Evolutionary conservation across 441 rosid species (phyloP).

Genomic region (Aleurites moluccanus): DNA sequence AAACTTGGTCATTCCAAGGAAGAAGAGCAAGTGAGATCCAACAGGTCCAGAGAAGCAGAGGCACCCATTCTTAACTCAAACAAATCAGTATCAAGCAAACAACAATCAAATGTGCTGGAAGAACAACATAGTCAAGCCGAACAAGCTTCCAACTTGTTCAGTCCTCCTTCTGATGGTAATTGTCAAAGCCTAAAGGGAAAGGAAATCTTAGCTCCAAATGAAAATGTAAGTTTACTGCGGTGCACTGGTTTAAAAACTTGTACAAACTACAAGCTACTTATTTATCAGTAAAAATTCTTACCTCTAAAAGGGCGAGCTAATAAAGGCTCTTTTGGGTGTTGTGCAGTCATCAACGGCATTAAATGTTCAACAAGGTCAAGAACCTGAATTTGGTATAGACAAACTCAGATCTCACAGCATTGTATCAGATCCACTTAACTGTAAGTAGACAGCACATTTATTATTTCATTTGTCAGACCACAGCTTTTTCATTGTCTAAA

Average conservation of each 20-base stretch:
- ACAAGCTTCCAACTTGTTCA: slow-evolving; percentile 20
- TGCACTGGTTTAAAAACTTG: slow-evolving; percentile 1
- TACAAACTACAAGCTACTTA: slow-evolving; percentile 13
- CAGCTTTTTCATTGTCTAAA: neutral
- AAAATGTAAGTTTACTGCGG: slow-evolving; percentile 45
- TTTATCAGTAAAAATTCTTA: neutral
- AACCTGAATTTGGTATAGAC: slow-evolving; percentile 21
- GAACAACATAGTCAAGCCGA: slow-evolving; percentile 31
- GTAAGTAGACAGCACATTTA: slow-evolving; percentile 35
- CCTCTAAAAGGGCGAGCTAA: slow-evolving; percentile 18
- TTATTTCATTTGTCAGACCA: neutral
- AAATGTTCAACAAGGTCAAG: slow-evolving; percentile 37
- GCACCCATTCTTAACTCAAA: slow-evolving; percentile 29
- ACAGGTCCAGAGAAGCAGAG: slow-evolving; percentile 39
- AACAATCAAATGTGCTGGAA: slow-evolving; percentile 14
- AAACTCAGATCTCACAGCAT: slow-evolving; percentile 25
- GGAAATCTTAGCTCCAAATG: slow-evolving; percentile 32
- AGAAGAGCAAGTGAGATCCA: slow-evolving; percentile 29
- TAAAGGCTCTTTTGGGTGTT: slow-evolving; percentile 14
- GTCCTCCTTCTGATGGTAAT: slow-evolving; percentile 24
- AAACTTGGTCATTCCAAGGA: slow-evolving; percentile 30
- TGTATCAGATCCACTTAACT: slow-evolving; percentile 19
- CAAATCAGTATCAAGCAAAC: slow-evolving; percentile 28
- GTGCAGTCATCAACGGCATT: slow-evolving; percentile 34
- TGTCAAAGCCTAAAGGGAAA: slow-evolving; percentile 30